Conservation (phyloP, 2,329 filamentous ascomycete genomes). For the Aphanocladium album region DNA sequence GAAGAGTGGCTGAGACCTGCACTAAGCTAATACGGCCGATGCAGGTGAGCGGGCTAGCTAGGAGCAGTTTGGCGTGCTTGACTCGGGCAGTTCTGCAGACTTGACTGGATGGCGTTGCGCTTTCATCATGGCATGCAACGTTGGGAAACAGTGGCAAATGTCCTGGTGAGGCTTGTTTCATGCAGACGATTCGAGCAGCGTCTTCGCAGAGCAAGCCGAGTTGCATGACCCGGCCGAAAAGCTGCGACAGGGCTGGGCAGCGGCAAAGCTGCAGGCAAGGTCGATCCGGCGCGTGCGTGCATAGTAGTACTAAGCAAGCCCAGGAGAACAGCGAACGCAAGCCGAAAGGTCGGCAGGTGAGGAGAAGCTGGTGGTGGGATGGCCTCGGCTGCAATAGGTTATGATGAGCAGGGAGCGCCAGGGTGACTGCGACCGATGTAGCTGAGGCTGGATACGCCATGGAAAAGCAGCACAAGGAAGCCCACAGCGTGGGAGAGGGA, state of each 20-base stretch:
- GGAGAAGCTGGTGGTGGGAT: background rate
- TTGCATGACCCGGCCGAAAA: slow-evolving; percentile 2
- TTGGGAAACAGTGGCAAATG: background rate
- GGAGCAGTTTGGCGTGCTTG: background rate
- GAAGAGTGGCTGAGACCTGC: slow-evolving; percentile 9
- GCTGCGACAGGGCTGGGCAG: slow-evolving; percentile 2
- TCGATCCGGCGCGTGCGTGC: slow-evolving; percentile 3
- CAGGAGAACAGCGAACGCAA: background rate
- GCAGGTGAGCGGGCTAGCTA: slow-evolving; percentile 1
- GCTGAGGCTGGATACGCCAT: slow-evolving; percentile 6
- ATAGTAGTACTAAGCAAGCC: background rate
- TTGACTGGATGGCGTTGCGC: background rate
- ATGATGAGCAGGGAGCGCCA: slow-evolving; percentile 4
- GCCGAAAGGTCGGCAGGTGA: background rate
- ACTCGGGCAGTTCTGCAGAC: background rate
- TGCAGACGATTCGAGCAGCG: background rate
- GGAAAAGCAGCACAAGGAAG: background rate
- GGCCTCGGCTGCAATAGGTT: background rate
- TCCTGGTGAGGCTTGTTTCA: slow-evolving; percentile 3
- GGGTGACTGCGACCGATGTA: background rate
- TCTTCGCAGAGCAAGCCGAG: background rate
- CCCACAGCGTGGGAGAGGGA: background rate
- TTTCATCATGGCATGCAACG: background rate
- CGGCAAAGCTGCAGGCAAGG: background rate
- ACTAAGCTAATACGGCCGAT: background rate